These are phyloP conservation scores for Cryptococcus jaspeensis DNA, from an alignment of 1,284 basidiomycete species.

Conservation along the genomic window DNA sequence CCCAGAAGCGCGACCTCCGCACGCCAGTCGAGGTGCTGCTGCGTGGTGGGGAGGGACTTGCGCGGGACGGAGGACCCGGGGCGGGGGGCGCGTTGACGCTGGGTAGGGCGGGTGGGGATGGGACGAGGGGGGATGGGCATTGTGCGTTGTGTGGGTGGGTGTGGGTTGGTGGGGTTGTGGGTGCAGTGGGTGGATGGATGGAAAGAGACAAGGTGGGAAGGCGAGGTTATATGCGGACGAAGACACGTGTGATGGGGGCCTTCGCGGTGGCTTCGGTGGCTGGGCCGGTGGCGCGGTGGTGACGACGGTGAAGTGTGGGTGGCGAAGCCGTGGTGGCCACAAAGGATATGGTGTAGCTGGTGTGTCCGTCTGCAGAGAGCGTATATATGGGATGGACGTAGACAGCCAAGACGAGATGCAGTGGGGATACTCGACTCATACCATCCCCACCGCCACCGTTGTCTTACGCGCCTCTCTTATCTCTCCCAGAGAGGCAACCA, in stretches of 20 bases:
- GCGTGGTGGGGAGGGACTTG: slow-evolving; percentile 14
- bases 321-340: no score
- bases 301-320: no score
- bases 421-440: no score
- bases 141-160: slow-evolving; percentile 6
- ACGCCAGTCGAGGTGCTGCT: slow-evolving; percentile 28
- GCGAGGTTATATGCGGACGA: neutral
- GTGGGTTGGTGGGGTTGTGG: neutral
- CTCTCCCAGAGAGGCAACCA: no score
- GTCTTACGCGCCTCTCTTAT: no score
- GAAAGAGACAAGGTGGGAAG: neutral
- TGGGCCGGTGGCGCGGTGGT: no score
- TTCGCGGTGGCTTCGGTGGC: neutral
- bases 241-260: slow-evolving; percentile 4
- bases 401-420: no score
- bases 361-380: no score
- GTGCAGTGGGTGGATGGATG: neutral
- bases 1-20: slow-evolving; percentile 34
- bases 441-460: no score
- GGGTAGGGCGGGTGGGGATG: slow-evolving; percentile 22
- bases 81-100: slow-evolving; percentile 9
- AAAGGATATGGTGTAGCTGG: no score
- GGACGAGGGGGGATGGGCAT: slow-evolving; percentile 43
- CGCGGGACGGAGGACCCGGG: slow-evolving; percentile 25
- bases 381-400: no score